These are phyloP conservation scores for Apophysomyces elegans DNA, from an alignment of 371 early-diverging fungal species.

Conservation along the genomic window DNA sequence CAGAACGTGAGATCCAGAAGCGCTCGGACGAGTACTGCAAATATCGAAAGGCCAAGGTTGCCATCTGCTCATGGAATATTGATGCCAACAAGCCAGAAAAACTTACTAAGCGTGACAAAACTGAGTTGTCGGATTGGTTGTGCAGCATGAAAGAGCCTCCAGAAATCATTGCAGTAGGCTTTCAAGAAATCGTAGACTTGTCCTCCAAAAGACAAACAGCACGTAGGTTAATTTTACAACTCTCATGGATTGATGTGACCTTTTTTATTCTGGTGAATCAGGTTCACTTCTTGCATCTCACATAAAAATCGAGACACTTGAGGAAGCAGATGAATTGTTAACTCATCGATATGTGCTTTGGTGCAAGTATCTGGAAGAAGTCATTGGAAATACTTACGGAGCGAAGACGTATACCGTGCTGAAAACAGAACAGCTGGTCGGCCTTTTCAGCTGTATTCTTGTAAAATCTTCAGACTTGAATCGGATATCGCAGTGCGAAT, in stretches of 20 bases:
- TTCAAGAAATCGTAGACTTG: conserved; percentile 89
- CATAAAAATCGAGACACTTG: conserved; percentile 52
- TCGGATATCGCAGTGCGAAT: conserved; percentile 29
- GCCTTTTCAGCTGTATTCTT: conserved; percentile 80
- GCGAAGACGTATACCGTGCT: conserved; percentile 60
- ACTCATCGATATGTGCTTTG: conserved; percentile 68
- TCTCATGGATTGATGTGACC: not conserved
- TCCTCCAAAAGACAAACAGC: conserved; percentile 77
- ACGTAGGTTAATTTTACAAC: conserved; percentile 41
- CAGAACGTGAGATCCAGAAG: conserved; percentile 34
- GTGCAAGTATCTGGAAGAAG: conserved; percentile 68
- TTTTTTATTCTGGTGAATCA: conserved; percentile 18
- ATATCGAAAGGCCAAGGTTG: conserved; percentile 62
- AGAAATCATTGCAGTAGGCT: conserved; percentile 83
- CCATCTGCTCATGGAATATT: conserved; percentile 85
- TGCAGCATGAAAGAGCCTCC: conserved; percentile 60
- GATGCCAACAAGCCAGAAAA: conserved; percentile 71
- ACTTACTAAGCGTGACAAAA: conserved; percentile 41
- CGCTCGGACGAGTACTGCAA: conserved; percentile 60
- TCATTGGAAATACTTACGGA: conserved; percentile 54
- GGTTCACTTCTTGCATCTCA: conserved; percentile 63
- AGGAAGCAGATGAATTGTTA: conserved; percentile 56
- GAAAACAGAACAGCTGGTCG: conserved; percentile 81
- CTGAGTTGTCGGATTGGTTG: conserved; percentile 57
- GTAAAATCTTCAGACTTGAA: conserved; percentile 46